Conservation (phyloP, 2,329 filamentous ascomycete species). For the Aspergillus carbonarius region DNA sequence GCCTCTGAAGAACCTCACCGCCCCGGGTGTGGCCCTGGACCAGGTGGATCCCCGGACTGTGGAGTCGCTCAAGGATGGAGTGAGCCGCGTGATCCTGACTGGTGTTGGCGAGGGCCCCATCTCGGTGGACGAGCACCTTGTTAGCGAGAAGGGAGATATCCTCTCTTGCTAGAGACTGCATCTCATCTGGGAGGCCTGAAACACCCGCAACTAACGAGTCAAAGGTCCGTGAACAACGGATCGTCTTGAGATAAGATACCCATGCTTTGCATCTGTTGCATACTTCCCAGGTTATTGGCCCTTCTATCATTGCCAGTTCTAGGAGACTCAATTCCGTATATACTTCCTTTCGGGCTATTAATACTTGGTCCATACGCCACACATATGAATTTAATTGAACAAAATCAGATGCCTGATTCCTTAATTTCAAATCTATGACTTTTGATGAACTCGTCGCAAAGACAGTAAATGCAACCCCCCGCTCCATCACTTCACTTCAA, state of each 20-base stretch:
- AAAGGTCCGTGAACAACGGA: not conserved
- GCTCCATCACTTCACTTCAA: conserved; percentile 25
- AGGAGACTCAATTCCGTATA: not conserved
- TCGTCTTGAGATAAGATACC: conserved; percentile 8
- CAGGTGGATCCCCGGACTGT: conserved; percentile 57
- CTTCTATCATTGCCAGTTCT: not conserved
- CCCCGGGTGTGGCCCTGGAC: conserved; percentile 58
- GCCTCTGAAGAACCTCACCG: conserved; percentile 52
- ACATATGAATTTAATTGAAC: not conserved
- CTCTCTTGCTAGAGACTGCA: conserved; percentile 20
- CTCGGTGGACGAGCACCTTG: conserved; percentile 73
- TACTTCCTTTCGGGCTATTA: not conserved
- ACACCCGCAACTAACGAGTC: not conserved
- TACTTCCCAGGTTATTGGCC: not conserved
- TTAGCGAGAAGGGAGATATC: conserved; percentile 64
- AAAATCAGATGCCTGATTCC: not conserved
- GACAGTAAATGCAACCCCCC: not conserved
- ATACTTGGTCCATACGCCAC: not conserved
- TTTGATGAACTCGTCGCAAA: not conserved
- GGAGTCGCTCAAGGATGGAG: conserved; percentile 68
- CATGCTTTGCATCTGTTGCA: not conserved
- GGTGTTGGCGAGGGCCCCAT: conserved; percentile 85
- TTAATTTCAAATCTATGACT: not conserved
- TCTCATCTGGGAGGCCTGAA: not conserved
- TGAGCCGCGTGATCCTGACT: conserved; percentile 87